These are phyloP conservation scores for Nothomitra cinnamomea DNA, from an alignment of 2,329 filamentous ascomycete species.

Conservation along the genomic window DNA sequence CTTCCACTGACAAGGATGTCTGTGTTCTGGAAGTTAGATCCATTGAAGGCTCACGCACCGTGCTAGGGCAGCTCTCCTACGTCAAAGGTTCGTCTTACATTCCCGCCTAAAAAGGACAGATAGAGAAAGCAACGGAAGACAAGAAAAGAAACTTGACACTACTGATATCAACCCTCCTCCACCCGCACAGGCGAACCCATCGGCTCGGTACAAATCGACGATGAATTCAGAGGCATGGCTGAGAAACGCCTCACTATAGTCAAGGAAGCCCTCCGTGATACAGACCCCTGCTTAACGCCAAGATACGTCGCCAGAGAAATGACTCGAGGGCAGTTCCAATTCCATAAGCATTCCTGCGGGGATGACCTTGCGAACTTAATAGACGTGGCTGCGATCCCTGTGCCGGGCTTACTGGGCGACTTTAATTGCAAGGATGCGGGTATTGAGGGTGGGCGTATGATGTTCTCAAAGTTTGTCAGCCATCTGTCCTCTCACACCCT, in stretches of 20 bases:
- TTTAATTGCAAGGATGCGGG: not conserved
- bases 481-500: not conserved
- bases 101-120: not conserved
- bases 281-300: not conserved
- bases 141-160: too few species aligned
- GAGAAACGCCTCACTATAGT: not conserved
- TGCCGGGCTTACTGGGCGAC: not conserved
- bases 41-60: not conserved
- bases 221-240: not conserved
- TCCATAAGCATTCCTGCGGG: not conserved
- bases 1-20: not conserved
- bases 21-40: not conserved
- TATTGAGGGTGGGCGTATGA: not conserved
- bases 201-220: not conserved
- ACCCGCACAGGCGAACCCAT: not conserved
- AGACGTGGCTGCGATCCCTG: not conserved
- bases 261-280: not conserved
- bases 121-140: too few species aligned
- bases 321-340: not conserved
- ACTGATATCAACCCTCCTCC: too few species aligned
- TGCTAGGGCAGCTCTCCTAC: not conserved
- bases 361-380: not conserved
- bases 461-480: not conserved
- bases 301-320: not conserved
- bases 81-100: not conserved